Conservation (phyloP, 805 yeast species). For the Wickerhamiella slavikovae region DNA sequence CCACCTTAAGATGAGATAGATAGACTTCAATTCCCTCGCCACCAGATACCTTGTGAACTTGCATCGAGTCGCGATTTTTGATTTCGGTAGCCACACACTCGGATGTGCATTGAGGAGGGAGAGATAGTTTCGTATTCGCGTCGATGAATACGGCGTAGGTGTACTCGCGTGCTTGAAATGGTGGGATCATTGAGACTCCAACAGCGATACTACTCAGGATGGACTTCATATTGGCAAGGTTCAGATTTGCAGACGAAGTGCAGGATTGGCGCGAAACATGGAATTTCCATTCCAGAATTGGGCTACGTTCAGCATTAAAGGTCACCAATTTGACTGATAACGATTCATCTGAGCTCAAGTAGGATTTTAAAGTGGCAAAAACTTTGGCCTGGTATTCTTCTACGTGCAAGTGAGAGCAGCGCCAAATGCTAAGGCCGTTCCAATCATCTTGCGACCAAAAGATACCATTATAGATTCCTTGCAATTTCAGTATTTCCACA, state of each 20-base stretch:
- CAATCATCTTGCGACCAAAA: background rate
- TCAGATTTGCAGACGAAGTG: background rate
- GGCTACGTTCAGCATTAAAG: background rate
- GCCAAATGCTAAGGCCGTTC: background rate
- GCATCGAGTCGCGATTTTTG: too few species aligned
- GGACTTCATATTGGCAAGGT: background rate
- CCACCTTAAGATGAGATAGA: too few species aligned
- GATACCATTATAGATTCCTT: background rate
- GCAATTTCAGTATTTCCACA: background rate
- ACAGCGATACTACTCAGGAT: background rate
- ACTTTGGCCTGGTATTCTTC: background rate
- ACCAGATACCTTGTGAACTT: too few species aligned
- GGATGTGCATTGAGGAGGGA: too few species aligned
- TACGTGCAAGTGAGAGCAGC: constrained; percentile 1
- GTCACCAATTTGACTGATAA: background rate
- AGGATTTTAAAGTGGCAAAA: background rate
- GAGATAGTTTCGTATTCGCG: too few species aligned
- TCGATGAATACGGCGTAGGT: too few species aligned
- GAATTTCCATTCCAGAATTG: constrained; percentile 1
- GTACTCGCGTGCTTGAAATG: too few species aligned
- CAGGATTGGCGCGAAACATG: background rate
- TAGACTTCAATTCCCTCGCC: too few species aligned
- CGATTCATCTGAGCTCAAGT: background rate
- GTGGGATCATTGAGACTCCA: too few species aligned
- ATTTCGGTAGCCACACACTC: too few species aligned